Base-by-base conservation (phyloP, 2,329 filamentous ascomycete genomes). In the Phaeosphaeria sp. region DNA sequence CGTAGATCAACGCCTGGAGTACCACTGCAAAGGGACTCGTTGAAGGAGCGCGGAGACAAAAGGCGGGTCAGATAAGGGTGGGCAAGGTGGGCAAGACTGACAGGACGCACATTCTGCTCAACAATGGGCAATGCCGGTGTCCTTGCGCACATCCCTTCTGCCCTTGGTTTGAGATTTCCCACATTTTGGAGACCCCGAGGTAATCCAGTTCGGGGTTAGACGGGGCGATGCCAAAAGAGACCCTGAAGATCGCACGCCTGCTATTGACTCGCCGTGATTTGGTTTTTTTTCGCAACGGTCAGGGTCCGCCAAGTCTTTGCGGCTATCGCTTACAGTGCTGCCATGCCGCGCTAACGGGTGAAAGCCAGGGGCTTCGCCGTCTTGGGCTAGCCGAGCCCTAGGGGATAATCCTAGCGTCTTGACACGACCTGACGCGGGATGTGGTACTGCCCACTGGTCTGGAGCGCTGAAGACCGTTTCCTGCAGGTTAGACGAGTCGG, bases 291-390 rank as follows among this genome's bases (percentile, higher is more conserved):
- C 18, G 18, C 30, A 40, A 49, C 39, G 42, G 49, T 46, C 40
- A 52, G 49, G 49, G 49, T 52, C 49, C 20, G 49, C 49, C 24
- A 33, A 45, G 24, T 6, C 42, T 30, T 18, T 52, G 49, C 40
- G 49, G 49, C 49, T 52, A 24, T 45, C 49, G 49, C 49, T 52
- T 52, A 45, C 9, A 17, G 13, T 7, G 25, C 30, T 44, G 49
- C 49, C 49, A 52, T 22, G 49, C 22, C 24, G 40, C 25, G 40
- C 49, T 36, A 52, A 44, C 42, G 49, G 49, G 21, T 44, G 40
- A 52, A 44, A 44, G 18, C 25, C 24, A 52, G 49, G 40, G 49
- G 49, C 42, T 22, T 18, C 24, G 9, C 25, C 39, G 3, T 11
- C 15, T 33, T 15, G 2, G 39, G 24, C 22, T 52, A 44, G 36